Conservation (phyloP, 257 asterid species). For the Petunia axillaris region DNA sequence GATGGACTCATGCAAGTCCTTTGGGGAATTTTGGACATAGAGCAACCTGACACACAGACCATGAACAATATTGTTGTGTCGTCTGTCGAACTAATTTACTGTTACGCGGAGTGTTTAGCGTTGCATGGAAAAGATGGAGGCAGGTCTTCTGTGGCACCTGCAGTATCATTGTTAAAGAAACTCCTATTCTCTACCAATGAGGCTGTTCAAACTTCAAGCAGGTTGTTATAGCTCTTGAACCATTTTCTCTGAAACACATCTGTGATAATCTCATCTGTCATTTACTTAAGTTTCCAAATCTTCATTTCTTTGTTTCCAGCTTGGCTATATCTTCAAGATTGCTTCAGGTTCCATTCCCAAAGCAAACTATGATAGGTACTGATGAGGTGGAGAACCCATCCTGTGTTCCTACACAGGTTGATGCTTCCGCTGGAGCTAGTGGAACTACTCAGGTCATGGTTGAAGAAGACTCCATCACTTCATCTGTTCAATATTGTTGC, state of each 20-base stretch:
- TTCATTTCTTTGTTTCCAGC: conserved; percentile 56
- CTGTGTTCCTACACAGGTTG: conserved; percentile 65
- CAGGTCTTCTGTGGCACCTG: conserved; percentile 71
- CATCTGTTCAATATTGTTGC: conserved; percentile 97
- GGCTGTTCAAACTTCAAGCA: conserved; percentile 99
- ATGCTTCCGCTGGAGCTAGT: conserved; percentile 54
- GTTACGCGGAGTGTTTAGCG: conserved; percentile 95
- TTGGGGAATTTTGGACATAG: conserved; percentile 95
- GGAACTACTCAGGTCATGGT: conserved; percentile 76
- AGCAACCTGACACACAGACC: conserved; percentile 93
- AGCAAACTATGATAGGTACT: conserved; percentile 90
- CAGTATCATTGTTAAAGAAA: conserved; percentile 78
- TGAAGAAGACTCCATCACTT: conserved; percentile 91
- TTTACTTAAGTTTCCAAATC: conserved; percentile 35
- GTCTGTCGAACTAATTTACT: conserved; percentile 85
- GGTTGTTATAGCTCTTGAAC: conserved; percentile 47
- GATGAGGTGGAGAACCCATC: conserved; percentile 76
- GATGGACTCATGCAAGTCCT: conserved; percentile 97
- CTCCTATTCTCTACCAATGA: conserved; percentile 83
- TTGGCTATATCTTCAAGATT: conserved; percentile 97
- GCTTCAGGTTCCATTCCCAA: conserved; percentile 99
- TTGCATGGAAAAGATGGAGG: conserved; percentile 71
- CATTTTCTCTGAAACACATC: conserved; percentile 16
- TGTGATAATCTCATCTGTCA: conserved; percentile 21
- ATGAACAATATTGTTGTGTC: conserved; percentile 93